These are phyloP conservation scores for Phellinidium pouzarii DNA, from an alignment of 1,284 basidiomycete species.

Conservation along the genomic window DNA sequence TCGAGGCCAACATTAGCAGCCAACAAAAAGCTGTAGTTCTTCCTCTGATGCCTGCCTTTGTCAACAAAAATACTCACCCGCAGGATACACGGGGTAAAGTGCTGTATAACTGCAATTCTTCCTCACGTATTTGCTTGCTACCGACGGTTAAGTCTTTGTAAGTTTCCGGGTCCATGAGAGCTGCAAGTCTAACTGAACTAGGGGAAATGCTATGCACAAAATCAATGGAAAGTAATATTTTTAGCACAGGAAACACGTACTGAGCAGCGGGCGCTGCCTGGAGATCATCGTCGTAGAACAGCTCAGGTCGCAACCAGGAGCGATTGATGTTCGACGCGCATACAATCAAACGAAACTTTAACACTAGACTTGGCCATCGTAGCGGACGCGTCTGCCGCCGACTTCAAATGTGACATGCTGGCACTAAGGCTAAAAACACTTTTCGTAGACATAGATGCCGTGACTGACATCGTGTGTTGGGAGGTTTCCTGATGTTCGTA, in stretches of 20 bases:
- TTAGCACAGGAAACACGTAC: background rate
- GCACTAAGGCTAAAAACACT: background rate
- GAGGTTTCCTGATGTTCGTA: background rate
- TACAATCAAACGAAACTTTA: slow-evolving; percentile 6
- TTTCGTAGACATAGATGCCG: background rate
- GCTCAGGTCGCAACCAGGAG: slow-evolving; percentile 6
- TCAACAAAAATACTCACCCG: background rate
- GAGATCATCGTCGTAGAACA: slow-evolving; percentile 13
- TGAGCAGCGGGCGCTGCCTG: background rate
- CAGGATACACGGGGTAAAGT: slow-evolving; percentile 5
- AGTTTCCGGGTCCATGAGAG: slow-evolving; percentile 5
- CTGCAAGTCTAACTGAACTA: background rate
- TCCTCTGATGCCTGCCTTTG: background rate
- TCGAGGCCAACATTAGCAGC: slow-evolving; percentile 5
- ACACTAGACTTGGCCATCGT: slow-evolving; percentile 2
- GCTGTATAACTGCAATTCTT: background rate
- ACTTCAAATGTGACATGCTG: background rate
- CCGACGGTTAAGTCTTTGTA: background rate
- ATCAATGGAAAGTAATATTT: background rate
- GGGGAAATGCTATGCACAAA: background rate
- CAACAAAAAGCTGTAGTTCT: background rate
- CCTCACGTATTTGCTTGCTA: background rate
- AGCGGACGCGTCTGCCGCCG: background rate
- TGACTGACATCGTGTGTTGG: background rate
- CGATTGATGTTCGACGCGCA: slow-evolving; percentile 2